Percentiles rank a stretch among this genome's conserved stretches.
These are phyloP conservation scores for Vitis hybrid DNA, from an alignment of 177 flowering plant genomes.

Conservation along the genomic window DNA sequence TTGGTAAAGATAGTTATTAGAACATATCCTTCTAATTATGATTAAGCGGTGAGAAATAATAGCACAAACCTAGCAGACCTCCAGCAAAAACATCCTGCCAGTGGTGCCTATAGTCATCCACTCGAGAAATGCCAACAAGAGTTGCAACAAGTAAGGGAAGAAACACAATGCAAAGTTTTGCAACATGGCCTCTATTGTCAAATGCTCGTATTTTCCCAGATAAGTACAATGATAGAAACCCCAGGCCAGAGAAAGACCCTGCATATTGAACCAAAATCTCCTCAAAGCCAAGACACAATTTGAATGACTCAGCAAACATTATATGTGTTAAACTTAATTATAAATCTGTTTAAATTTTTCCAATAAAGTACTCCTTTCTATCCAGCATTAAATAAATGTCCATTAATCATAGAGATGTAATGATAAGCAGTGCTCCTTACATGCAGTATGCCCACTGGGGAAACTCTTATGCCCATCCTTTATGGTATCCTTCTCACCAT, in stretches of 20 bases:
- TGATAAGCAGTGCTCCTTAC: slow-evolving; percentile 28
- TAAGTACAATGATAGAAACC: slow-evolving; percentile 52
- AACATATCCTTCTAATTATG: background rate
- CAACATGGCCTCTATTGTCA: slow-evolving; percentile 57
- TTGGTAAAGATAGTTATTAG: background rate
- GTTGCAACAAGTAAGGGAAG: slow-evolving; percentile 50
- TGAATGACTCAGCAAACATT: background rate
- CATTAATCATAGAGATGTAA: background rate
- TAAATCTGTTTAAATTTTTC: too few species aligned
- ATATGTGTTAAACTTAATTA: background rate
- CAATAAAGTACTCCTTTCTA: too few species aligned
- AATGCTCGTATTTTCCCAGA: slow-evolving; percentile 55
- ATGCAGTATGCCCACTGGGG: slow-evolving; percentile 70
- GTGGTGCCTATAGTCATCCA: slow-evolving; percentile 77
- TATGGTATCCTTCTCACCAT: slow-evolving; percentile 40
- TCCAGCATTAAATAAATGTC: background rate
- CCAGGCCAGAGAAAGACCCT: slow-evolving; percentile 69
- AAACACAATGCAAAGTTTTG: slow-evolving; percentile 54
- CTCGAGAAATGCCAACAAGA: slow-evolving; percentile 61
- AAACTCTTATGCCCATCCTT: slow-evolving; percentile 69
- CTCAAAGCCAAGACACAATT: background rate
- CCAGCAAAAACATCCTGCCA: slow-evolving; percentile 79
- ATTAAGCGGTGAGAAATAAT: background rate
- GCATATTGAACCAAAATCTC: slow-evolving; percentile 12
- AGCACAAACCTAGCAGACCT: slow-evolving; percentile 48